phyloP scores from a whole-genome alignment of 225 moss, liverwort and hornwort genomes.

The Pseudoscleropodium purum region DNA sequence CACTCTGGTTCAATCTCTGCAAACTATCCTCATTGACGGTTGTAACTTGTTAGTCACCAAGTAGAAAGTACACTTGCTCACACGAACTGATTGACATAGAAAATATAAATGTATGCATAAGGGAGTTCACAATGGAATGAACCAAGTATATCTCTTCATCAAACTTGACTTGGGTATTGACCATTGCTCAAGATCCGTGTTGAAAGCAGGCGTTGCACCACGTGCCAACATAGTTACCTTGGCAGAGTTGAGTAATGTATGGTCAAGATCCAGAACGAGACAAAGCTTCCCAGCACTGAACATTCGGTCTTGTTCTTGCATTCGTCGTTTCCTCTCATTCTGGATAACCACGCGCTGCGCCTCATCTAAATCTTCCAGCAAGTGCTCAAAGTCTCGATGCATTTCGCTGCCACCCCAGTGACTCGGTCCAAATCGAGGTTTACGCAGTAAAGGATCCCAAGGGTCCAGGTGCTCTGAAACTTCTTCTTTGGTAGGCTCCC shows the following conservation, averaged over 20 bases:
- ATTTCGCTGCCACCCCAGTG: constrained; percentile 89
- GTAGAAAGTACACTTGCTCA: not conserved
- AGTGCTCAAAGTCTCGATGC: constrained; percentile 73
- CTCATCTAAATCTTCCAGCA: constrained; percentile 63
- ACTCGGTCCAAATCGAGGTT: constrained; percentile 63
- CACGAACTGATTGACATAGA: not conserved
- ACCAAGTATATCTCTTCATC: not conserved
- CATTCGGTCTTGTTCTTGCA: constrained; percentile 99
- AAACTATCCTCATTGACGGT: constrained; percentile 45
- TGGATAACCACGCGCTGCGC: constrained; percentile 63
- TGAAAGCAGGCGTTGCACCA: not conserved
- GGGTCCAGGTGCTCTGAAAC: constrained; percentile 12
- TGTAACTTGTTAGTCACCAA: constrained; percentile 7
- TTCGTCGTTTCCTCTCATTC: constrained; percentile 81
- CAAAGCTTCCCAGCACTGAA: constrained; percentile 91
- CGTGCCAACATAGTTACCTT: constrained; percentile 49
- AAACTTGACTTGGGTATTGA: not conserved
- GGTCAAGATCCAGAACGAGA: constrained; percentile 95
- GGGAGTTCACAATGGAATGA: not conserved
- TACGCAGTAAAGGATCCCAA: constrained; percentile 42
- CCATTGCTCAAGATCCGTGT: not conserved
- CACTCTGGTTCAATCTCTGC: constrained; percentile 96
- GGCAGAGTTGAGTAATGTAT: constrained; percentile 92
- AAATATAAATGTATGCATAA: not conserved
- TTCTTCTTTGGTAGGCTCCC: constrained; percentile 1